Percentiles rank a stretch among this genome's conserved stretches.
These are phyloP conservation scores for Pseudocercospora eumusae DNA, from an alignment of 2,329 filamentous ascomycete species.

Conservation along the genomic window DNA sequence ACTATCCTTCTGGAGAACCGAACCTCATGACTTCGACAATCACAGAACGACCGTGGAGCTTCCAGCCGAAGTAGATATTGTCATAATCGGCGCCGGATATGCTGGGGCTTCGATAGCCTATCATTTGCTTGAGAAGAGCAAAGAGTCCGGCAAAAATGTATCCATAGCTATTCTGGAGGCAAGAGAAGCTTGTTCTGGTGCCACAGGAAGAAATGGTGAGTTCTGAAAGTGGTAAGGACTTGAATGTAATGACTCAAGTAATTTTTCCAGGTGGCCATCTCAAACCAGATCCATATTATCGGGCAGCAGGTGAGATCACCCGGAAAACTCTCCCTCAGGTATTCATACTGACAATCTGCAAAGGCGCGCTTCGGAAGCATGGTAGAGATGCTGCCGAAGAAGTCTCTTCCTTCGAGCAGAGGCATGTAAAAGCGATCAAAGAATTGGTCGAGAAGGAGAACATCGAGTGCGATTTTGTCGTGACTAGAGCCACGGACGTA, in stretches of 20 bases:
- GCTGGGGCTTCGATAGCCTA: conserved; percentile 32
- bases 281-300: conserved; percentile 42
- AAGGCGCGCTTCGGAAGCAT: conserved; percentile 28
- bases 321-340: background rate
- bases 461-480: conserved; percentile 50
- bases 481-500: conserved; percentile 47
- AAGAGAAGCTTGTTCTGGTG: conserved; percentile 33
- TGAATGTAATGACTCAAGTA: background rate
- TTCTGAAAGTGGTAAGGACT: background rate
- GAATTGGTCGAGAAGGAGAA: conserved; percentile 42
- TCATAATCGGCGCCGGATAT: conserved; percentile 35
- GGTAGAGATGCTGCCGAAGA: conserved; percentile 38
- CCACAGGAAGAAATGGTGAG: conserved; percentile 36
- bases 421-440: conserved; percentile 41
- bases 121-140: conserved; percentile 29
- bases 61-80: conserved; percentile 31
- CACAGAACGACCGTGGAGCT: conserved; percentile 65
- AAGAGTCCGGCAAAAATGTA: background rate
- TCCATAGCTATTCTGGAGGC: conserved; percentile 35
- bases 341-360: background rate
- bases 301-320: conserved; percentile 22
- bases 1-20: conserved; percentile 48
- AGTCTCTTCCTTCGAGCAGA: conserved; percentile 39
- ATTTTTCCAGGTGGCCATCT: conserved; percentile 35
- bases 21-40: conserved; percentile 49